Evolutionary conservation across 2,329 filamentous ascomycete species (phyloP).

Genomic region (Furcasterigmium sp.): DNA sequence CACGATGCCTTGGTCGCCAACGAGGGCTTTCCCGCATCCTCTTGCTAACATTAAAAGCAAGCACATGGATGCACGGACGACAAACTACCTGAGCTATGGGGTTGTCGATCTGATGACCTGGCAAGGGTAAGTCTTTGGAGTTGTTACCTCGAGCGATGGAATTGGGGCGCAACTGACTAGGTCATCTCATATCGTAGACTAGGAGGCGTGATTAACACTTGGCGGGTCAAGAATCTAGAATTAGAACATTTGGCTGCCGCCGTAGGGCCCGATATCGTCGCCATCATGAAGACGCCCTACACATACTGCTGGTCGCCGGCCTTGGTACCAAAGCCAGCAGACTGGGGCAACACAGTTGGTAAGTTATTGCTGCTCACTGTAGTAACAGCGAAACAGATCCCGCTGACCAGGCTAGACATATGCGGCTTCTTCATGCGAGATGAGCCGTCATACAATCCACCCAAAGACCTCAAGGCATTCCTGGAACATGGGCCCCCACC

Average conservation of each 20-base stretch:
- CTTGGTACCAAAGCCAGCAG: slow-evolving; percentile 59
- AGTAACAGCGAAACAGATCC: no score
- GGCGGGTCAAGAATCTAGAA: slow-evolving; percentile 61
- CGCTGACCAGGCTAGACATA: no score
- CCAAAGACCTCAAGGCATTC: slow-evolving; percentile 43
- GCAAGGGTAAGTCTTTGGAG: slow-evolving; percentile 47
- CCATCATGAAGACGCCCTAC: slow-evolving; percentile 62
- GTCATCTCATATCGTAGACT: not conserved
- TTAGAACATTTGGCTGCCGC: slow-evolving; percentile 64
- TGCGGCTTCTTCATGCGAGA: slow-evolving; percentile 63
- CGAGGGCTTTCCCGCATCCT: slow-evolving; percentile 67
- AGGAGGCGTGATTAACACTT: slow-evolving; percentile 36
- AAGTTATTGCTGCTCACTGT: slow-evolving; percentile 12
- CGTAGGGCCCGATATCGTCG: slow-evolving; percentile 65
- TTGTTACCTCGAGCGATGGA: not conserved
- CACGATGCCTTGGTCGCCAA: slow-evolving; percentile 71
- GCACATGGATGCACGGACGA: slow-evolving; percentile 41
- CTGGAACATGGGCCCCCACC: slow-evolving; percentile 33
- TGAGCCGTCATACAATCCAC: slow-evolving; percentile 48
- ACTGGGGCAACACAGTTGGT: slow-evolving; percentile 59
- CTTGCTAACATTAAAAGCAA: slow-evolving; percentile 58
- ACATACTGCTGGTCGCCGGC: slow-evolving; percentile 76
- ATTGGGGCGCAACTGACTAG: no score
- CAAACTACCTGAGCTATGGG: slow-evolving; percentile 67
- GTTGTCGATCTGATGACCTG: slow-evolving; percentile 72